These are phyloP conservation scores for Breviolum minutum DNA, from an alignment of 73 alveolate genomes.

Conservation along the genomic window DNA sequence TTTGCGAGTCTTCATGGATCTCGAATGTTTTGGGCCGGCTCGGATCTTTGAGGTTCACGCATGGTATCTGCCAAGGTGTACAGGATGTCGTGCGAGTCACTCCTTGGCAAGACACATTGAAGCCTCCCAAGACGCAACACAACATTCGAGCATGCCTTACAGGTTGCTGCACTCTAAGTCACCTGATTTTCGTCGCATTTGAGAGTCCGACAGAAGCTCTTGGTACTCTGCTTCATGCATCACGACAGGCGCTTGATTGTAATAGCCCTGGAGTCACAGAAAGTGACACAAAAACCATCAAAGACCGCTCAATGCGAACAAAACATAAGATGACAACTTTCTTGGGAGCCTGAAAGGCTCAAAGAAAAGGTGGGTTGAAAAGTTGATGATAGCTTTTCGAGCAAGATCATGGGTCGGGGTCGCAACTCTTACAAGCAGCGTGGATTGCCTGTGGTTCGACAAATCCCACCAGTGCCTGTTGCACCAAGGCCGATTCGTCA, in stretches of 20 bases:
- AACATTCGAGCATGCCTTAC: too few species aligned
- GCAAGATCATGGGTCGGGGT: too few species aligned
- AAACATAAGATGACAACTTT: too few species aligned
- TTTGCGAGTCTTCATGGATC: background rate
- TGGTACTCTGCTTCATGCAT: conserved; percentile 23
- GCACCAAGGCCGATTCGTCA: background rate
- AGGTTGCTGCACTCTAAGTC: too few species aligned
- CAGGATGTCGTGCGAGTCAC: conserved; percentile 22
- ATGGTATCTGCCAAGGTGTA: conserved; percentile 1
- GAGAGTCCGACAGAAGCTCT: background rate
- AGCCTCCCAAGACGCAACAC: too few species aligned
- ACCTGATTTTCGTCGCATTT: too few species aligned
- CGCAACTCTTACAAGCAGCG: too few species aligned
- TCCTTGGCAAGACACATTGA: background rate
- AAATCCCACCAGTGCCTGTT: background rate
- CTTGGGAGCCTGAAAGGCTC: too few species aligned
- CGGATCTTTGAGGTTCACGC: background rate
- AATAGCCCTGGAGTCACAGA: conserved; percentile 11
- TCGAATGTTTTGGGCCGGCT: background rate
- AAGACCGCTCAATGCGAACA: too few species aligned
- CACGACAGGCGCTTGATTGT: background rate
- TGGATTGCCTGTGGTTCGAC: too few species aligned
- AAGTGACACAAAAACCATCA: background rate
- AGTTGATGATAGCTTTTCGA: too few species aligned
- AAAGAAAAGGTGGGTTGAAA: too few species aligned